Evolutionary conservation across 495 filamentous ascomycete genomes (phyloP).

Genomic region (Friedmanniomyces simplex): DNA sequence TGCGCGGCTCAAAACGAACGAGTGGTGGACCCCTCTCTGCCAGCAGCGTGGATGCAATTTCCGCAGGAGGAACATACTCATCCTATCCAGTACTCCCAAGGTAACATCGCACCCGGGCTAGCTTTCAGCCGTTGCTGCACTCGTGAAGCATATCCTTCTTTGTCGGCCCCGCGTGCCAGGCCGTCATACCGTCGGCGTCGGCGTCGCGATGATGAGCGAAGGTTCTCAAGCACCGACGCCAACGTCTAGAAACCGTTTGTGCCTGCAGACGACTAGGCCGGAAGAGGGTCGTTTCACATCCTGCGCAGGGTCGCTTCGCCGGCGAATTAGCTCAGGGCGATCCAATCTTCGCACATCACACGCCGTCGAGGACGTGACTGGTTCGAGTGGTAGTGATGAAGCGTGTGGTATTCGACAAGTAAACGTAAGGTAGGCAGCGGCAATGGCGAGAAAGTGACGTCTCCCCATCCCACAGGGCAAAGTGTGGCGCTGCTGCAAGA

Average conservation of each 20-base stretch:
- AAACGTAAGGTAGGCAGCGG: too few relatives aligned
- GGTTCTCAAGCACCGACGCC: not conserved
- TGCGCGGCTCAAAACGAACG: not conserved
- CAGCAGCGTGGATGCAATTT: slow-evolving; percentile 7
- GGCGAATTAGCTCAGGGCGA: not conserved
- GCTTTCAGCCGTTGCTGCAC: not conserved
- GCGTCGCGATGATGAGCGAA: not conserved
- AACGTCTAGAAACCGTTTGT: not conserved
- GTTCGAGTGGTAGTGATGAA: too few relatives aligned
- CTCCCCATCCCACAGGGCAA: too few relatives aligned
- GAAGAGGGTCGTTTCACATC: not conserved
- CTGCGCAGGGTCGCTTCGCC: not conserved
- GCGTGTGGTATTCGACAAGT: too few relatives aligned
- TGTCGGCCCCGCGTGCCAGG: not conserved
- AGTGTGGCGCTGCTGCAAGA: too few relatives aligned
- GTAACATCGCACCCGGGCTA: not conserved
- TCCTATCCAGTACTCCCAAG: not conserved
- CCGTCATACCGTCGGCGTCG: not conserved
- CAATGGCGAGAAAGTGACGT: too few relatives aligned
- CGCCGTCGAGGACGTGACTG: too few relatives aligned
- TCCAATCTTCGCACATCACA: too few relatives aligned
- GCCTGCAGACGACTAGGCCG: not conserved
- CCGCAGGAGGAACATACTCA: slow-evolving; percentile 6
- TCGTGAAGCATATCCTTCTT: not conserved
- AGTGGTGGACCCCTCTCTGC: slow-evolving; percentile 1